Evolutionary conservation across 2,329 filamentous ascomycete species (phyloP), one percentile per base, ranked within the genome.

Genomic region (Chaetomium sp.): DNA sequence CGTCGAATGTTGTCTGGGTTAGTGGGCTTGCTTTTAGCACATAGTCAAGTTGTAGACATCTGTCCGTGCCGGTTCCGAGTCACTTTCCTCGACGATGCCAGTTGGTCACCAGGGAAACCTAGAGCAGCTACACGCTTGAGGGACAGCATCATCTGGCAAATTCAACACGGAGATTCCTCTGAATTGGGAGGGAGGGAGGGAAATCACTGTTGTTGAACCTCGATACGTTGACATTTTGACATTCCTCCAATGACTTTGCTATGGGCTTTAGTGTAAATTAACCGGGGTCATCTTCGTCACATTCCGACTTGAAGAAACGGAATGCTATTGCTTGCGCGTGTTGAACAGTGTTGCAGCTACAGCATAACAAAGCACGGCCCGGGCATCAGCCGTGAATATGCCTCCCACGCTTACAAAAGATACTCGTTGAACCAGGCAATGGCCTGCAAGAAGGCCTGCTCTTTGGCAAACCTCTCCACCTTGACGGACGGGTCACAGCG

Each of bases 391-490:
- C 38, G 16, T 16, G 6, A 19, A 42, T 19, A 19, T 2, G 19
- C 19, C 38, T 4, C 16, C 16, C 2, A 8, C 23, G 62, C 64
- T 75, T 66, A 76, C 56, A 74, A 21, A 67, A 90, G 74, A 74
- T 84, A 81, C 75, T 87, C 80, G 70, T 90, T 83, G 70, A 96
- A 93, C 92, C 92, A 96, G 60, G 81, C 75, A 59, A 93, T 81
- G 42, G 91, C 91, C 81, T 95, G 92, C 68, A 82, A 72, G 74
- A 95, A 95, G 5, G 92, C 91, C 78, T 90, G 86, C 78, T 96
- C 90, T 83, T 92, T 93, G 45, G 90, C 88, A 71, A 84, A 94
- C 75, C 84, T 87, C 72, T 85, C 76, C 54, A 79, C 68, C 74
- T 82, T 83, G 68, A 87, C 82, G 66, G 72, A 82, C 35, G 83